Evolutionary conservation across 2,329 filamentous ascomycete genomes (phyloP), one percentile per base, ranked within the genome.

Genomic region (Calycina herbarum): DNA sequence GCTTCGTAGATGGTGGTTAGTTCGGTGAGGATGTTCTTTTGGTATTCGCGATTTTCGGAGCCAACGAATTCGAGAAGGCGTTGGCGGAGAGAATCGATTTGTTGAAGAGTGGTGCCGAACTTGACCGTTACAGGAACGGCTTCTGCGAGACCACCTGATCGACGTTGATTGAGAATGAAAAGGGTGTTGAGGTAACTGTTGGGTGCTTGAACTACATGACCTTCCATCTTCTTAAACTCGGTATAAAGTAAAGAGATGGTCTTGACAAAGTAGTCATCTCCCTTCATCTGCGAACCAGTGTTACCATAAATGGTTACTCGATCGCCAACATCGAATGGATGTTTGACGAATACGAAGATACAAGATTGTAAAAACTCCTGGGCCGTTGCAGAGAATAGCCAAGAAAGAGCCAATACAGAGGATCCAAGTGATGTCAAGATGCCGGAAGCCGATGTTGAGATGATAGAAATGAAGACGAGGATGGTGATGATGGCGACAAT

Each of bases 141-240:
- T 78, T 97, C 94, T 1, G 94, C 93, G 5, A 97, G 83, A 5
- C 90, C 91, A 69, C 94, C 94, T 40, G 93, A 96, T 63, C 94
- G 90, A 57, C 94, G 89, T 79, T 97, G 93, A 78, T 98, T 98
- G 57, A 97, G 88, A 68, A 98, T 96, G 79, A 97, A 97, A 0
- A 98, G 84, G 0, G 87, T 93, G 78, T 97, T 98, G 64, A 98
- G 85, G 45, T 97, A 88, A 65, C 91, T 96, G 83, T 98, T 98
- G 11, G 94, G 94, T 0, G 94, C 94, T 78, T 97, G 94, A 0
- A 98, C 94, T 29, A 97, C 90, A 73, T 97, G 94, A 1, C 94
- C 94, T 78, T 97, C 90, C 91, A 97, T 94, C 82, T 97, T 97
- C 83, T 97, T 97, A 82, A 97, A 97, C 75, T 97, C 94, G 15